Percentiles rank a stretch among this genome's conserved stretches.
These are phyloP conservation scores for Castanea sativa DNA, from an alignment of 306 rosid genomes.

Conservation along the genomic window DNA sequence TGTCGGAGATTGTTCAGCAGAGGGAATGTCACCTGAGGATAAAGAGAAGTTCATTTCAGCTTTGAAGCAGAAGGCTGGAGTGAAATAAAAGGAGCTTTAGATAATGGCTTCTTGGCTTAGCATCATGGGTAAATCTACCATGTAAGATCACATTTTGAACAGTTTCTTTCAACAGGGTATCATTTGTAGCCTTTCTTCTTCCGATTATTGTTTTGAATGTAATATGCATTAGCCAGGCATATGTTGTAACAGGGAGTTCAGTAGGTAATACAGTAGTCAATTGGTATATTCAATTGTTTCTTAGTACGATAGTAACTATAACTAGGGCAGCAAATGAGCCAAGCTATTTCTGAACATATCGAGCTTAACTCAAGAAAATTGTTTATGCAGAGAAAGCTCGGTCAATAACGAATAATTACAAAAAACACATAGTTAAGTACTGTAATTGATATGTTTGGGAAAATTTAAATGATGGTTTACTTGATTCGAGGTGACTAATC, in stretches of 20 bases:
- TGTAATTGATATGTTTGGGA: too few species aligned
- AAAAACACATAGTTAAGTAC: too few species aligned
- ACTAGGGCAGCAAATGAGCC: neutral
- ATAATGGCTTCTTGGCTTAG: neutral
- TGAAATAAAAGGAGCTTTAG: constrained; percentile 29
- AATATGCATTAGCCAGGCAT: neutral
- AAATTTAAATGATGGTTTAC: too few species aligned
- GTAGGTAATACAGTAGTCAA: neutral
- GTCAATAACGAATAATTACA: too few species aligned
- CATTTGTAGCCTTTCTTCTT: neutral
- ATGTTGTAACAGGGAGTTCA: neutral
- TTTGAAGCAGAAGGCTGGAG: constrained; percentile 66
- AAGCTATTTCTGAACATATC: neutral
- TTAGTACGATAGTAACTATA: neutral
- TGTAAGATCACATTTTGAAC: constrained; percentile 16
- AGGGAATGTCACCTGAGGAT: constrained; percentile 70
- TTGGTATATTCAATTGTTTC: neutral
- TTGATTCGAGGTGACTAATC: too few species aligned
- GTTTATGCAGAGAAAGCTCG: too few species aligned
- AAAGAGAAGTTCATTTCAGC: constrained; percentile 66
- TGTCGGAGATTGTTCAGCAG: constrained; percentile 85
- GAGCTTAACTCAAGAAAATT: too few species aligned
- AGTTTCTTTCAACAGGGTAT: neutral
- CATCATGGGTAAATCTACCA: constrained; percentile 2
- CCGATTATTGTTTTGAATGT: neutral